Conservation (phyloP, 495 filamentous ascomycete species). For the Podospora comata region DNA sequence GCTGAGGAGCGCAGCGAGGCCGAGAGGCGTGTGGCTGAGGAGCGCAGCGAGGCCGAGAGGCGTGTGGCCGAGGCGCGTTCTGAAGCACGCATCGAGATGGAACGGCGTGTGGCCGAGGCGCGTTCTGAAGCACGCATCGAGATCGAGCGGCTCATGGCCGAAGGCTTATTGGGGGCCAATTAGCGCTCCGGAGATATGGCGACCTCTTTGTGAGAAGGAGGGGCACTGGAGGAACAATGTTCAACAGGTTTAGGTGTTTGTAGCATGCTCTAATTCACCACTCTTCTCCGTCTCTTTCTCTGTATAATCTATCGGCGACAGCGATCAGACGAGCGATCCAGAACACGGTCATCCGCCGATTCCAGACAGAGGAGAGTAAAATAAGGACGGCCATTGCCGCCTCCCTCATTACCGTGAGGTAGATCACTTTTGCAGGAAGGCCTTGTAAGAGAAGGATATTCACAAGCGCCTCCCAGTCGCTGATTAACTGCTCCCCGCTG, state of each 20-base stretch:
- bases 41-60: too few species aligned
- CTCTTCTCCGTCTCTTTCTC: background rate
- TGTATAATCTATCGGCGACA: background rate
- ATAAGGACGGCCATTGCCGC: background rate
- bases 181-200: background rate
- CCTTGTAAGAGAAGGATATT: background rate
- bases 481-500: background rate
- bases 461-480: background rate
- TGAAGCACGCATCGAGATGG: constrained; percentile 3
- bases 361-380: background rate
- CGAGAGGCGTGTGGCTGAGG: background rate
- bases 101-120: constrained; percentile 3
- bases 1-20: background rate
- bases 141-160: constrained; percentile 1
- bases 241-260: background rate
- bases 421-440: background rate
- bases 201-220: background rate
- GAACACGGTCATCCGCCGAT: background rate
- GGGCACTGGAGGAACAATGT: background rate
- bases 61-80: background rate
- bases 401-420: background rate
- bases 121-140: constrained; percentile 3
- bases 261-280: background rate
- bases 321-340: background rate
- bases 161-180: background rate